Percentiles rank a stretch among this genome's conserved stretches.
Evolutionary conservation across 2,329 filamentous ascomycete genomes (phyloP).

Genomic region (Neodidymelliopsis sp.): DNA sequence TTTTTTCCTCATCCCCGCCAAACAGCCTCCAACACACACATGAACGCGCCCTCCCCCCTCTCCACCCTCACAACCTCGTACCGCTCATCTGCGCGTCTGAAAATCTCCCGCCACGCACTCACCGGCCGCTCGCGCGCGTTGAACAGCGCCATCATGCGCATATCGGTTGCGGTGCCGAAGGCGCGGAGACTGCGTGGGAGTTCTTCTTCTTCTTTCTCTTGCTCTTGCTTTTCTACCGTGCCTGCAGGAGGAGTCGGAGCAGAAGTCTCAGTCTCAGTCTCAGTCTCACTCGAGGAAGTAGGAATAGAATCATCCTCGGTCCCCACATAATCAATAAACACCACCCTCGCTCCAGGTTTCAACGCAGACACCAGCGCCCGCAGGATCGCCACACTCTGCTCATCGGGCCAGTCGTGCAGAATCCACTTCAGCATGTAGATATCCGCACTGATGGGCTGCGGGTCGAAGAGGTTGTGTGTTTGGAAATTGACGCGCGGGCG

Average conservation of each 20-base stretch:
- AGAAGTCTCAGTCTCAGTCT: no score
- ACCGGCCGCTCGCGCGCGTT: slow-evolving; percentile 58
- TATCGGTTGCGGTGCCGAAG: slow-evolving; percentile 52
- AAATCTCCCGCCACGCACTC: slow-evolving; percentile 56
- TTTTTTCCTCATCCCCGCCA: slow-evolving; percentile 32
- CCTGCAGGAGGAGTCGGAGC: not conserved
- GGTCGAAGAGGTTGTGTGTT: slow-evolving; percentile 65
- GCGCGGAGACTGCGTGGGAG: slow-evolving; percentile 34
- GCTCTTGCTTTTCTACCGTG: not conserved
- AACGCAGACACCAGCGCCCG: slow-evolving; percentile 62
- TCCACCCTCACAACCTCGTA: slow-evolving; percentile 50
- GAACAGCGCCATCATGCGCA: slow-evolving; percentile 61
- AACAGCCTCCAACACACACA: slow-evolving; percentile 39
- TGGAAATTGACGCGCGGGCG: slow-evolving; percentile 47
- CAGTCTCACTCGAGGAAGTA: no score
- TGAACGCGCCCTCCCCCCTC: slow-evolving; percentile 32
- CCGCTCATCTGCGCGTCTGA: slow-evolving; percentile 56
- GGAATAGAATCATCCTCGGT: slow-evolving; percentile 32
- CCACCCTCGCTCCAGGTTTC: slow-evolving; percentile 61
- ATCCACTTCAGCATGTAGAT: slow-evolving; percentile 67
- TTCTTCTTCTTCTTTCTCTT: slow-evolving; percentile 18
- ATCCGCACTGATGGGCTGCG: slow-evolving; percentile 61
- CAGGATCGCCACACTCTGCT: slow-evolving; percentile 47
- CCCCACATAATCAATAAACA: slow-evolving; percentile 50
- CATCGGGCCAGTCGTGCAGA: slow-evolving; percentile 68